Evolutionary conservation across 768 basidiomycete genomes (phyloP).

Genomic region (Dendrothele bispora): DNA sequence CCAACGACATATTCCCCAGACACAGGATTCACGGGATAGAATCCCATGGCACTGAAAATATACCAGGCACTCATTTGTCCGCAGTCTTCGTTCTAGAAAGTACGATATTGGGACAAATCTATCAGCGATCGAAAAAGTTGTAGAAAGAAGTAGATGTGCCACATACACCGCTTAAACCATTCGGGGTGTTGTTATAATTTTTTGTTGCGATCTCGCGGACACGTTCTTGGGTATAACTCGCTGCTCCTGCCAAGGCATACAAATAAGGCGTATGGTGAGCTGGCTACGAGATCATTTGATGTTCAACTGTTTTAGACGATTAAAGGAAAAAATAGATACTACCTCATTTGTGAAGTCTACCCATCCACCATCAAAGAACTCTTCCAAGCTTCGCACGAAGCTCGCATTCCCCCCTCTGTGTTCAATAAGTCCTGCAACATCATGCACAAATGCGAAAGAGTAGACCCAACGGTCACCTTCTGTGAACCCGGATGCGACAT

Average conservation of each 20-base stretch:
- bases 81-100: constrained; percentile 81
- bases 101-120: no score
- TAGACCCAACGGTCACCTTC: constrained; percentile 83
- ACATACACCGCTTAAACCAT: constrained; percentile 71
- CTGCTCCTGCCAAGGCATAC: constrained; percentile 70
- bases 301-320: not conserved
- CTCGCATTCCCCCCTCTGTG: constrained; percentile 62
- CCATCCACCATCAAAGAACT: constrained; percentile 58
- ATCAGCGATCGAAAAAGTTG: not conserved
- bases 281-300: constrained; percentile 42
- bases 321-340: constrained; percentile 10
- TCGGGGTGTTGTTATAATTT: constrained; percentile 68
- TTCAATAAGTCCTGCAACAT: constrained; percentile 60
- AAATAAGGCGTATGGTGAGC: constrained; percentile 87
- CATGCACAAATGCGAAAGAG: constrained; percentile 76
- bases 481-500: constrained; percentile 84
- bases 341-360: constrained; percentile 86
- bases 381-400: constrained; percentile 70
- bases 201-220: constrained; percentile 62
- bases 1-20: constrained; percentile 77
- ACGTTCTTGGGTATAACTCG: constrained; percentile 70
- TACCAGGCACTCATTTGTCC: constrained; percentile 93
- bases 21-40: constrained; percentile 84
- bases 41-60: constrained; percentile 78
- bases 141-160: not conserved